Percentiles rank a stretch among this genome's conserved stretches.
These are phyloP conservation scores for Kockovaella imperatae DNA, from an alignment of 768 basidiomycete species.

Conservation along the genomic window DNA sequence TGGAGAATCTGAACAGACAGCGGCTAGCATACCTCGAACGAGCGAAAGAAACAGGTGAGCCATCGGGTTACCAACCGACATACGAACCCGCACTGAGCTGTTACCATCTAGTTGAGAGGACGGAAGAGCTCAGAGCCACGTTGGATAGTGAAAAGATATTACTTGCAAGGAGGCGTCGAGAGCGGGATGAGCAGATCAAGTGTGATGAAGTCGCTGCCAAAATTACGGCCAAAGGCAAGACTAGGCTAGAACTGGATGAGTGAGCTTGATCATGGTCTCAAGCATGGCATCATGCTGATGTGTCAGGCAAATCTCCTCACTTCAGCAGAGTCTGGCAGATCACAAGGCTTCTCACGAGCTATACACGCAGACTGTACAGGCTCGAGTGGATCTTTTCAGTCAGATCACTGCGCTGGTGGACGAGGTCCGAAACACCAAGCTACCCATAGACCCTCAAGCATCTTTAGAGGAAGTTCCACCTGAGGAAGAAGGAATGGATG, in stretches of 20 bases:
- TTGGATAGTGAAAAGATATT: constrained; percentile 24
- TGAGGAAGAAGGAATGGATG: constrained; percentile 18
- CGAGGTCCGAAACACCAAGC: constrained; percentile 17
- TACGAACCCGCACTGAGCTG: constrained; percentile 3
- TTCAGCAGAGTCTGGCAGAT: constrained; percentile 21
- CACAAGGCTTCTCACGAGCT: constrained; percentile 20
- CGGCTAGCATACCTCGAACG: constrained; percentile 11
- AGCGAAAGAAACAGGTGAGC: constrained; percentile 30
- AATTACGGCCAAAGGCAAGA: constrained; percentile 20
- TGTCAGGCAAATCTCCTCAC: constrained; percentile 25
- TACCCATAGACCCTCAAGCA: constrained; percentile 22
- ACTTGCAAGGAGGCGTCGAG: constrained; percentile 14
- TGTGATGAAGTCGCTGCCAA: constrained; percentile 33
- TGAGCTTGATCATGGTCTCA: constrained; percentile 8
- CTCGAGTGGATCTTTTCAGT: constrained; percentile 21
- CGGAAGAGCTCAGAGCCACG: constrained; percentile 15
- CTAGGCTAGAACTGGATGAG: constrained; percentile 30
- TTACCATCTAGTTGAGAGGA: constrained; percentile 7
- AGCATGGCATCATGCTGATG: background rate
- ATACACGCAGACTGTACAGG: constrained; percentile 19
- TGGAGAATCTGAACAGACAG: constrained; percentile 28
- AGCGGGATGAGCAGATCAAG: constrained; percentile 25
- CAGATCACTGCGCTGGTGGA: constrained; percentile 23
- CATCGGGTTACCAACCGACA: background rate
- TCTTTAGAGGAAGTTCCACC: background rate